A percentile compares a stretch with the other conserved stretches of the same genome.
Conservation (phyloP, 371 early-diverging fungal genomes). For the Mycotypha africana region DNA sequence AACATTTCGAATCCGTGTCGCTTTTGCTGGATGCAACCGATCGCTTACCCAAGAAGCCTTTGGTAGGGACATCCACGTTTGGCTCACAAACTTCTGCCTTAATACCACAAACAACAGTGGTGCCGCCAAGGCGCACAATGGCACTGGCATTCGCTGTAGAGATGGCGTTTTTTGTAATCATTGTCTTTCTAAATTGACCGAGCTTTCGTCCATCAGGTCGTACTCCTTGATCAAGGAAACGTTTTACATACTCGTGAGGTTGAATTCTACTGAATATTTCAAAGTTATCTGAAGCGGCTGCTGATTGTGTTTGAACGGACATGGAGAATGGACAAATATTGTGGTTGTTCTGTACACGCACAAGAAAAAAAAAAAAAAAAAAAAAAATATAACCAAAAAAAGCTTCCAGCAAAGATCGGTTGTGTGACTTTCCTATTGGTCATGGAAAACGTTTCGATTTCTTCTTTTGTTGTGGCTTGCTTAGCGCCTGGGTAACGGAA, state of each 20-base stretch:
- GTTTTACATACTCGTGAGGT: constrained; percentile 82
- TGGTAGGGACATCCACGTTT: constrained; percentile 53
- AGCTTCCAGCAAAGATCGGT: not conserved
- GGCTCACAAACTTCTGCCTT: constrained; percentile 95
- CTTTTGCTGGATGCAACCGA: too few species aligned
- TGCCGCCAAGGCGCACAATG: constrained; percentile 84
- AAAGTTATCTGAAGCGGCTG: constrained; percentile 18
- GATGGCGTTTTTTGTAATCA: constrained; percentile 65
- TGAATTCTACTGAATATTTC: constrained; percentile 70
- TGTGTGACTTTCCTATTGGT: not conserved
- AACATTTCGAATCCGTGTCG: too few species aligned
- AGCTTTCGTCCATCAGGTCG: constrained; percentile 83
- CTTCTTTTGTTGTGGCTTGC: too few species aligned
- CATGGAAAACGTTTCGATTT: too few species aligned
- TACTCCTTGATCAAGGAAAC: constrained; percentile 72
- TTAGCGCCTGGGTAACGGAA: too few species aligned
- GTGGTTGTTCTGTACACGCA: not conserved
- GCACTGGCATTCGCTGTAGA: constrained; percentile 83
- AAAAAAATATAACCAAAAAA: too few species aligned
- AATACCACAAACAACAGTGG: constrained; percentile 88
- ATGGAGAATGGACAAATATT: not conserved
- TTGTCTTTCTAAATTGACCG: constrained; percentile 55
- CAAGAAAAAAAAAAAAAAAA: not conserved
- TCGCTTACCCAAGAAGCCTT: constrained; percentile 74
- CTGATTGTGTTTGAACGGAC: not conserved